Base-by-base conservation (phyloP, 1,284 basidiomycete genomes). In the Afroboletus lepidellus region DNA sequence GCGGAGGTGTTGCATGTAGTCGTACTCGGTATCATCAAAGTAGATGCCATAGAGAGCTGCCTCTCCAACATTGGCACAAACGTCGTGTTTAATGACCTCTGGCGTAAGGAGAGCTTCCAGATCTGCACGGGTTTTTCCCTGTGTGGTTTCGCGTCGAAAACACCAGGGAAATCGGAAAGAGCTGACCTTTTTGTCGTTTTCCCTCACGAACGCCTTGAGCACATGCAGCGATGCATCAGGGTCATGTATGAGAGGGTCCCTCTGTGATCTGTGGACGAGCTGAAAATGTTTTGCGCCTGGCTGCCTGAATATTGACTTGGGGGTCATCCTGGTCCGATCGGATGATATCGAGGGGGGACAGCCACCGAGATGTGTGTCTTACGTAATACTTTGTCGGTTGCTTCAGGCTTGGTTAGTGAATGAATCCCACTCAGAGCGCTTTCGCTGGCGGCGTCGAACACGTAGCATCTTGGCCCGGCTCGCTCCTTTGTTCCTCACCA, bases 1-100 rank as follows among this genome's bases (percentile, higher is more conserved):
- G 21, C 90, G 85, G 33, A 99, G 79, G 73, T 99, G 97, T 72
- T 96, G 90, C 92, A 98, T 96, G 76, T 99, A 99, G 71, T 99
- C 92, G 75, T 99, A 99, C 51, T 92, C 82, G n/a, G 92, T 92
- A 66, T 99, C 96, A 73, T 99, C 95, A 74, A 84, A 99, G 73
- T 94, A 94, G 65, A 99, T 77, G 11, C 94, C 96, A 70, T 98
- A 97, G 23, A 84, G 69, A 5, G 92, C 78, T 0, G 97, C 97
- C 75, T 99, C 92, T 51, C 95, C 97, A 55, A 85, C 72, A 54
- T 83, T 84, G 20, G 72, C 59, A 51, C 73, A 71, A 46, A 69
- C 64, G 49, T 80, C 78, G 38, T 75, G 72, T 32, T 72, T 75
- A 45, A 85, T 72, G n/a, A 87, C 84, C 20, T 80, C 79, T 8